Percentiles rank a stretch among this genome's conserved stretches.
These are phyloP conservation scores for Hyaloscypha bicolor DNA, from an alignment of 495 filamentous ascomycete genomes.

Conservation along the genomic window DNA sequence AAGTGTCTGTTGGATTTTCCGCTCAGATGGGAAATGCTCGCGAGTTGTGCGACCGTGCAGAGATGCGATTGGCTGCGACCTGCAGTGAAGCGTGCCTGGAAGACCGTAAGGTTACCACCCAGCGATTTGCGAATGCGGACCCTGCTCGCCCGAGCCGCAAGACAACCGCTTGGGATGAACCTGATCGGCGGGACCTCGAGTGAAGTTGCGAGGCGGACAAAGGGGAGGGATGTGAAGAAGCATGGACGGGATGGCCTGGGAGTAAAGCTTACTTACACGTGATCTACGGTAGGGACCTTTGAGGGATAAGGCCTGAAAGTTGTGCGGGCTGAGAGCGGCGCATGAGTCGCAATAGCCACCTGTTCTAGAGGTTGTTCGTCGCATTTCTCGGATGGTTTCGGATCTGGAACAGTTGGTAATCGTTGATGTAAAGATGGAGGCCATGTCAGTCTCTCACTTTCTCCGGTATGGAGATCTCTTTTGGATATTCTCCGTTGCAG, in stretches of 20 bases:
- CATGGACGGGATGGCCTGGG: neutral
- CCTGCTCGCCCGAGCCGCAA: conserved; percentile 1
- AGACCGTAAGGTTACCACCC: neutral
- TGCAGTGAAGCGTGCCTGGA: conserved; percentile 10
- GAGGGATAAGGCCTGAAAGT: no score
- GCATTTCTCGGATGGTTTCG: neutral
- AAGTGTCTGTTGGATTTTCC: neutral
- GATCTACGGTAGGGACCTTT: neutral
- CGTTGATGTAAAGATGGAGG: neutral
- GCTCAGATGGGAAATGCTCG: conserved; percentile 4
- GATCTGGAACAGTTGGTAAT: neutral
- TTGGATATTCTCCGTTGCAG: neutral
- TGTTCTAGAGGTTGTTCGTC: no score
- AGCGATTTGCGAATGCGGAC: neutral
- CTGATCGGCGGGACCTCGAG: conserved; percentile 19
- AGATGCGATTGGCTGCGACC: conserved; percentile 18
- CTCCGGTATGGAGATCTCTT: neutral
- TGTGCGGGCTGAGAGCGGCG: no score
- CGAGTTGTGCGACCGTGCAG: neutral
- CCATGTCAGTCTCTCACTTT: neutral
- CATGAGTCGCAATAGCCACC: no score
- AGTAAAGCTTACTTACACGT: neutral
- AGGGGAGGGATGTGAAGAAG: neutral
- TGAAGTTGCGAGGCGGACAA: neutral
- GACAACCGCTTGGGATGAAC: conserved; percentile 18